Evolutionary conservation across 306 rosid genomes (phyloP), one percentile per base, ranked within the genome.

Genomic region (Castanea crenata): DNA sequence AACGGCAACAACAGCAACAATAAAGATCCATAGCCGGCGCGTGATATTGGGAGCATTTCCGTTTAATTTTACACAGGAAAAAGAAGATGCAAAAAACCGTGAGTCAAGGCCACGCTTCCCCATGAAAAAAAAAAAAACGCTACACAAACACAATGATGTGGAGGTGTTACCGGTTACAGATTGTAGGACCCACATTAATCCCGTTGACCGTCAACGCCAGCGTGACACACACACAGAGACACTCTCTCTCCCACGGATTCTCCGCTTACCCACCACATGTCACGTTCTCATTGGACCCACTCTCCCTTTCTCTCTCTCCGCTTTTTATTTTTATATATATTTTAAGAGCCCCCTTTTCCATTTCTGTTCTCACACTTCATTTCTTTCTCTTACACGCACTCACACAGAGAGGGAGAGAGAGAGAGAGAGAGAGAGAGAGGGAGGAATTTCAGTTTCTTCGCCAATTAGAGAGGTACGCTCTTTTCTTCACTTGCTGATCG

Each of bases 131-230:
- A 21, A 55, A 35, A 52, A 16, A 41, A 58, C 57, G 6, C 41
- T 41, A 2, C 46, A 8, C 46, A 41, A 7, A 21, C 13, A 67
- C 18, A 5, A 34, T 34, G 27, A 67, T 21, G 16, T 67, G 72
- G 16, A 5, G 11, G 16, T 6, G 67, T 10, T 41, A 1, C 12
- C 1, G 67, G 29, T 49, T 49, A 49, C 46, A 4, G 16, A 49
- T 10, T 10, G 54, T 49, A 13, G 54, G 54, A 49, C 54, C 54
- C 14, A 11, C 16, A 49, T 11, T 3, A 13, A 49, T 11, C 4
- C 10, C 11, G 16, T 70, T 87, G 87, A 83, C 84, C 31, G 87
- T 87, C 87, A 83, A 87, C 63, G 69, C 82, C 73, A 78, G 75
- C 77, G 73, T 62, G 76, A 76, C 71, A 16, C 58, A 56, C 23